These are phyloP conservation scores for Cryphonectria radicalis DNA, from an alignment of 2,329 filamentous ascomycete genomes.

Conservation along the genomic window DNA sequence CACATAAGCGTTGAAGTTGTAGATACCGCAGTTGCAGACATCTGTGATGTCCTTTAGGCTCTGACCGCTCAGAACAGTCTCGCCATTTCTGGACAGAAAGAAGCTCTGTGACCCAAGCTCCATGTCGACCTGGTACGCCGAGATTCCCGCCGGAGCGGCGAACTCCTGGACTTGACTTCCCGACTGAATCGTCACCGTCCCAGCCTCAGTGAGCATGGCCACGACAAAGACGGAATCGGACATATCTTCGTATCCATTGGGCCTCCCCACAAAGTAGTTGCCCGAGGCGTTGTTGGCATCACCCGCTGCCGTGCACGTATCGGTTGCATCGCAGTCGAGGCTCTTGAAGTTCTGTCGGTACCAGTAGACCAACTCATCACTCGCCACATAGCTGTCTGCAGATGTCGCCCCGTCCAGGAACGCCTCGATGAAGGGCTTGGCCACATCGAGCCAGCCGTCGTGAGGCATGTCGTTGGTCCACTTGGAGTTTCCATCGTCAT, in stretches of 20 bases:
- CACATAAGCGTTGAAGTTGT: slow-evolving; percentile 62
- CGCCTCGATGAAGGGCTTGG: slow-evolving; percentile 56
- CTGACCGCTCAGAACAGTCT: slow-evolving; percentile 49
- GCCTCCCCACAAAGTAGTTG: slow-evolving; percentile 57
- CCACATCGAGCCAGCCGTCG: slow-evolving; percentile 57
- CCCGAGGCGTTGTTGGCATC: slow-evolving; percentile 49
- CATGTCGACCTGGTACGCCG: slow-evolving; percentile 50
- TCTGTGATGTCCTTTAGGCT: slow-evolving; percentile 55
- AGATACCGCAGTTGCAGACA: slow-evolving; percentile 55
- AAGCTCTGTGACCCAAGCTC: slow-evolving; percentile 53
- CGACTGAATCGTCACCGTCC: slow-evolving; percentile 49
- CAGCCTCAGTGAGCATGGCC: slow-evolving; percentile 51
- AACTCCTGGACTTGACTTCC: slow-evolving; percentile 48
- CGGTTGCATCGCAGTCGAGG: slow-evolving; percentile 55
- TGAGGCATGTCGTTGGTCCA: slow-evolving; percentile 58
- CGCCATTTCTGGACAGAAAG: slow-evolving; percentile 45
- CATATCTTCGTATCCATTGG: slow-evolving; percentile 54
- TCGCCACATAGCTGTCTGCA: slow-evolving; percentile 43
- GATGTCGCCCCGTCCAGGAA: slow-evolving; percentile 51
- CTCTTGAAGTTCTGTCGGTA: slow-evolving; percentile 54
- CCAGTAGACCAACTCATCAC: slow-evolving; percentile 60
- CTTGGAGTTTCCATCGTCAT: slow-evolving; percentile 50
- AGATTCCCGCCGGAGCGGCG: slow-evolving; percentile 50
- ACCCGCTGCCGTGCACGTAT: slow-evolving; percentile 49
- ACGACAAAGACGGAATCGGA: slow-evolving; percentile 57